Conservation (phyloP, 495 filamentous ascomycete species). For the Apiosordaria backusii region DNA sequence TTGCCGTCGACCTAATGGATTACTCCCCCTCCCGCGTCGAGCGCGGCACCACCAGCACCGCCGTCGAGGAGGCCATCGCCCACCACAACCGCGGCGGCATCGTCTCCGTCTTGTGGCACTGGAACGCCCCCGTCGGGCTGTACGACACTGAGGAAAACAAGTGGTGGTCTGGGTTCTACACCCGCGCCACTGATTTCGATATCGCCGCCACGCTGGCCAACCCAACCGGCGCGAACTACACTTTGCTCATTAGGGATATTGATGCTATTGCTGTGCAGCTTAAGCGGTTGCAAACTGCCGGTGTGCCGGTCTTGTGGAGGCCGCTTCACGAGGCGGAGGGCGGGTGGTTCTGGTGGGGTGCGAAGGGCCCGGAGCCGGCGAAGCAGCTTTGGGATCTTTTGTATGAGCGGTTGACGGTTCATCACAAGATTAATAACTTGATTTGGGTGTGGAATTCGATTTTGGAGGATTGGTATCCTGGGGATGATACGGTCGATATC, state of each 20-base stretch:
- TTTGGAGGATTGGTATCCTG: conserved; percentile 44
- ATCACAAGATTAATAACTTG: conserved; percentile 44
- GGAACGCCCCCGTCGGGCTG: conserved; percentile 37
- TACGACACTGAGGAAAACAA: conserved; percentile 40
- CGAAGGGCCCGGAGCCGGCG: conserved; percentile 42
- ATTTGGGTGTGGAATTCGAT: conserved; percentile 53
- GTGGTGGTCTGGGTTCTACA: conserved; percentile 52
- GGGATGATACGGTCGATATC: conserved; percentile 42
- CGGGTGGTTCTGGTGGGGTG: conserved; percentile 53
- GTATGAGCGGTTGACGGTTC: conserved; percentile 41
- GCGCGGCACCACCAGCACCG: conserved; percentile 33
- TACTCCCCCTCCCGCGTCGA: conserved; percentile 45
- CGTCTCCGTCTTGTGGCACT: conserved; percentile 47
- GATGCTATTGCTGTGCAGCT: conserved; percentile 49
- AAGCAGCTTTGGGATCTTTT: conserved; percentile 42
- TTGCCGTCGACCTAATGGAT: conserved; percentile 46
- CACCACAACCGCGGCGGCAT: conserved; percentile 42
- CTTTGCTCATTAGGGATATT: conserved; percentile 46
- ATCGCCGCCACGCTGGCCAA: conserved; percentile 35
- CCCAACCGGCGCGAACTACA: conserved; percentile 43
- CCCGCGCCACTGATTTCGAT: conserved; percentile 44
- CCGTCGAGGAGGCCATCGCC: conserved; percentile 46
- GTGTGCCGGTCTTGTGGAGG: conserved; percentile 43
- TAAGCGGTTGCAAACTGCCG: conserved; percentile 36
- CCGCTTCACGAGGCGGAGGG: conserved; percentile 51